phyloP scores from a whole-genome alignment of 345 rosid genomes.

The Populus tremula region DNA sequence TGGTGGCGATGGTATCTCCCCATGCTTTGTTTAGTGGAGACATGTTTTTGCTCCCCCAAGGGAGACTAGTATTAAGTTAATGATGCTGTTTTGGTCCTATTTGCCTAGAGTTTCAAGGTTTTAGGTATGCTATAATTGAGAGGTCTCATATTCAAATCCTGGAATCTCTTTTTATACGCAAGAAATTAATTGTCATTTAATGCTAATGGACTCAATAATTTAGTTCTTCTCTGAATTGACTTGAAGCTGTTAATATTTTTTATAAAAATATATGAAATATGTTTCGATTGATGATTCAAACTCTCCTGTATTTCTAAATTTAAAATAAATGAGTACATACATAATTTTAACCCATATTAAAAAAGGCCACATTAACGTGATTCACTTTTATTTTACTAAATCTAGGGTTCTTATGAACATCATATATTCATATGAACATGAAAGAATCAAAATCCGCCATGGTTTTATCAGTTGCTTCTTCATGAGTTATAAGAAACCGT shows the following conservation, averaged over 20 bases:
- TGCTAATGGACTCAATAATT: neutral
- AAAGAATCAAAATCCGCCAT: no score
- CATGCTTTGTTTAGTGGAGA: slow-evolving; percentile 12
- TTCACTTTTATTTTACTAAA: no score
- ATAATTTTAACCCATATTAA: no score
- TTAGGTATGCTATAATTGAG: neutral
- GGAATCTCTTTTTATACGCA: neutral
- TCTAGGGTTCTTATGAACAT: no score
- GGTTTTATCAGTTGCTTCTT: no score
- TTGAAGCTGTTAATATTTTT: no score
- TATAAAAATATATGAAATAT: neutral
- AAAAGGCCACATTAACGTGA: no score
- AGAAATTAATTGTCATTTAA: neutral
- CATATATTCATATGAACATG: no score
- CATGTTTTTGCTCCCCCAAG: slow-evolving; percentile 13
- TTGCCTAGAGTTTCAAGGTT: neutral
- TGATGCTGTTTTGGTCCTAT: neutral
- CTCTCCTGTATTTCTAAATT: no score
- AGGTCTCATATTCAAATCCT: neutral
- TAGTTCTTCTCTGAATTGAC: neutral
- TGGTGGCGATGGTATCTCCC: neutral
- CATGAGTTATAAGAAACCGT: no score
- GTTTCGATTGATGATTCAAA: no score
- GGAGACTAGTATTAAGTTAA: neutral
- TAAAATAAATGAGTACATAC: no score